Conservation (phyloP, 306 rosid genomes). For the Cucurbita maxima region DNA sequence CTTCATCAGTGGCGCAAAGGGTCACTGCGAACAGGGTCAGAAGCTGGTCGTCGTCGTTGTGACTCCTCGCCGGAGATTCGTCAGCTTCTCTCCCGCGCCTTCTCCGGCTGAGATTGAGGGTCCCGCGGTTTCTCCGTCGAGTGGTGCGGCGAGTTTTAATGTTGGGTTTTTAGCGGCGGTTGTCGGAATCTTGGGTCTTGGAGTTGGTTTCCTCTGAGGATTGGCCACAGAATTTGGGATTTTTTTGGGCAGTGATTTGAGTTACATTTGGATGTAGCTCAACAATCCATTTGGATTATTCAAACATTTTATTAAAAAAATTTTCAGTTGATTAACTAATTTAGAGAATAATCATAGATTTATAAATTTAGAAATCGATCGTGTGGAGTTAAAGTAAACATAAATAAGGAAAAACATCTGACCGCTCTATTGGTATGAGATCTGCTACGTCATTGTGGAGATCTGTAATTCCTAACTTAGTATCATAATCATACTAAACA, state of each 20-base stretch:
- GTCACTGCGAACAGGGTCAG: slow-evolving; percentile 72
- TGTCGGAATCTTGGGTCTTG: slow-evolving; percentile 23
- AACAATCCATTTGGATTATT: background rate
- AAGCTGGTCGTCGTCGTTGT: slow-evolving; percentile 60
- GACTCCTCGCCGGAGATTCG: slow-evolving; percentile 28
- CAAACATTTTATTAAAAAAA: background rate
- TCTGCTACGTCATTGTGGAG: too few species aligned
- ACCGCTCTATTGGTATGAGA: too few species aligned
- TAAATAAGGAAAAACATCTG: too few species aligned
- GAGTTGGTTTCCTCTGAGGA: slow-evolving; percentile 20
- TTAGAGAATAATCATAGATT: too few species aligned
- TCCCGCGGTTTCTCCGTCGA: slow-evolving; percentile 76
- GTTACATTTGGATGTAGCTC: background rate
- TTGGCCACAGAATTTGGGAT: background rate
- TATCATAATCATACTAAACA: too few species aligned
- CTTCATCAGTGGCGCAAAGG: slow-evolving; percentile 73
- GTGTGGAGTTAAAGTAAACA: too few species aligned
- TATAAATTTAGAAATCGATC: too few species aligned
- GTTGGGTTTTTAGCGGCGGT: slow-evolving; percentile 17
- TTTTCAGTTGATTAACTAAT: too few species aligned
- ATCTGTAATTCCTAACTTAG: too few species aligned
- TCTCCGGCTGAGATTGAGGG: slow-evolving; percentile 41
- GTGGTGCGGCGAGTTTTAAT: slow-evolving; percentile 28
- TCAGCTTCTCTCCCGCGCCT: slow-evolving; percentile 44
- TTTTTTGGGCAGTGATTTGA: background rate